These are phyloP conservation scores for Lepidium didymum DNA, from an alignment of 345 rosid genomes.

Conservation along the genomic window DNA sequence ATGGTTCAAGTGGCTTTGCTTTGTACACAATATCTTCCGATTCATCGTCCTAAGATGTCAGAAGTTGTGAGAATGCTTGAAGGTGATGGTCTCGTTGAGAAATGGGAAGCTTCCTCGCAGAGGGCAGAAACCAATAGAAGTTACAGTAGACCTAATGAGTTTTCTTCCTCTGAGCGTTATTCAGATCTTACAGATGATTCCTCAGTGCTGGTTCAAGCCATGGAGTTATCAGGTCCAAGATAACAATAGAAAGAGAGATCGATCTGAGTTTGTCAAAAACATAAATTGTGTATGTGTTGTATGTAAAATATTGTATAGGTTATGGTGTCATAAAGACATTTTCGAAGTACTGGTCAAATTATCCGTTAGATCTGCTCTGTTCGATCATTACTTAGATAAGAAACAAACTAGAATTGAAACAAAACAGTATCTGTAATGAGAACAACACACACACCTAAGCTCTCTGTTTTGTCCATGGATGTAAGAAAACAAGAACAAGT, in stretches of 20 bases:
- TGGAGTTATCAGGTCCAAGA: constrained; percentile 98
- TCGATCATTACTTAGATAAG: neutral
- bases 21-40: constrained; percentile 76
- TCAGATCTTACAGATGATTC: constrained; percentile 93
- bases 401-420: neutral
- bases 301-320: neutral
- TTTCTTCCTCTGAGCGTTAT: constrained; percentile 65
- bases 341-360: neutral
- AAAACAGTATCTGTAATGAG: constrained; percentile 7
- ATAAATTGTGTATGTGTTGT: neutral
- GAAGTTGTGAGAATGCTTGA: constrained; percentile 94
- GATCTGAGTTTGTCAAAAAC: neutral
- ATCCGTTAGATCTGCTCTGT: neutral
- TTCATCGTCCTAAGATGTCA: constrained; percentile 87
- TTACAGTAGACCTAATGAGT: constrained; percentile 54
- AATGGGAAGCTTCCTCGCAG: constrained; percentile 96
- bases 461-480: constrained; percentile 4
- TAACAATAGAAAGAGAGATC: constrained; percentile 29
- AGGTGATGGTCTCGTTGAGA: constrained; percentile 95
- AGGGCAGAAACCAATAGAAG: constrained; percentile 39
- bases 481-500: neutral
- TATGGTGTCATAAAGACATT: neutral
- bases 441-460: neutral
- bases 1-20: constrained; percentile 82
- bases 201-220: constrained; percentile 63